These are phyloP conservation scores for Cladosporium sp. DNA, from an alignment of 2,329 filamentous ascomycete genomes.

Conservation along the genomic window DNA sequence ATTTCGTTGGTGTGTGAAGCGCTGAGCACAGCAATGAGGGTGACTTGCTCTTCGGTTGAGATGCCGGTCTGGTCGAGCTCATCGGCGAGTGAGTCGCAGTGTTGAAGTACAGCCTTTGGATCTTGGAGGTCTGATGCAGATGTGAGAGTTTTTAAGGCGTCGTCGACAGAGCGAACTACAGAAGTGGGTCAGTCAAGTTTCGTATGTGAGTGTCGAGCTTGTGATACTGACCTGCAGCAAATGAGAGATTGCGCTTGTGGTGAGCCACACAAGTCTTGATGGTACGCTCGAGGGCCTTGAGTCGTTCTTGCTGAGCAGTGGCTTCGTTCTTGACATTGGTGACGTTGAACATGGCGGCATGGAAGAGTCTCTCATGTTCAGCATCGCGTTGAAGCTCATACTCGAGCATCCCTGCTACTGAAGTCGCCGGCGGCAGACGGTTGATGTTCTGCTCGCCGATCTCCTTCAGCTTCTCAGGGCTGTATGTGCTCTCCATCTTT, in stretches of 20 bases:
- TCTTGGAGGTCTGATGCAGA: neutral
- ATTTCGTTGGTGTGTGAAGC: neutral
- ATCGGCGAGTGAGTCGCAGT: neutral
- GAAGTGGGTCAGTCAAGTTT: neutral
- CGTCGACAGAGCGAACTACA: neutral
- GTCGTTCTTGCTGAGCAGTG: neutral
- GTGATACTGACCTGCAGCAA: neutral
- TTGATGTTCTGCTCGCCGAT: slow-evolving; percentile 20
- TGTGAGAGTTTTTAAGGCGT: neutral
- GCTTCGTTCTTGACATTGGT: slow-evolving; percentile 14
- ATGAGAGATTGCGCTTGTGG: slow-evolving; percentile 1
- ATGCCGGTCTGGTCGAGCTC: slow-evolving; percentile 4
- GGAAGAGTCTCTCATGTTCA: slow-evolving; percentile 26
- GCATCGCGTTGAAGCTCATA: slow-evolving; percentile 27
- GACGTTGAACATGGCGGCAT: slow-evolving; percentile 22
- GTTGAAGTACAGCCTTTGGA: neutral
- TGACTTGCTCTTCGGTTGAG: slow-evolving; percentile 4
- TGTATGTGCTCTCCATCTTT: neutral
- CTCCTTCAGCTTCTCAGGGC: slow-evolving; percentile 6
- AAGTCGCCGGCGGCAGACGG: slow-evolving; percentile 23
- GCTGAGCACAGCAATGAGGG: neutral
- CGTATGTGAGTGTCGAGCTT: neutral
- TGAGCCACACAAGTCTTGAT: slow-evolving; percentile 2
- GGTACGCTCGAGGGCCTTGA: neutral
- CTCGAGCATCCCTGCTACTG: slow-evolving; percentile 25